These are phyloP conservation scores for Piromyces finnis DNA, from an alignment of 192 early-diverging fungal genomes.

Conservation along the genomic window DNA sequence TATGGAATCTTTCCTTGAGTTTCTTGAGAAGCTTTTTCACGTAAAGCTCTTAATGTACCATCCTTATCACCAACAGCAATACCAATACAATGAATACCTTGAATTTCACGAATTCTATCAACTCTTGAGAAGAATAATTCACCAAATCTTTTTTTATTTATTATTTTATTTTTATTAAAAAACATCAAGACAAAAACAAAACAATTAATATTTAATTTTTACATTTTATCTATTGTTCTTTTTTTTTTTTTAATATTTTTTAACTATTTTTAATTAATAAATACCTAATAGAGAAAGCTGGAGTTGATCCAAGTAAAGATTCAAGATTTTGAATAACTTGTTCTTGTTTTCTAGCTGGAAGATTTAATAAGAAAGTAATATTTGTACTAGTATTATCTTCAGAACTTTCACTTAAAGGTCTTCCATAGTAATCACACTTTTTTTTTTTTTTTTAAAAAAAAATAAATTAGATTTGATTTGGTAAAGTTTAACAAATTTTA, in stretches of 20 bases:
- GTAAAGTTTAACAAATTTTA: no score
- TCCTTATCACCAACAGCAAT: background rate
- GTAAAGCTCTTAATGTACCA: background rate
- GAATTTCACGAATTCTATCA: background rate
- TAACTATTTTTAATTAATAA: background rate
- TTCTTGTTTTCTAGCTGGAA: background rate
- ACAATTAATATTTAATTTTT: no score
- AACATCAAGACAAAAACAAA: no score
- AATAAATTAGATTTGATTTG: no score
- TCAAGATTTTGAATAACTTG: background rate
- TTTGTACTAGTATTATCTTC: background rate
- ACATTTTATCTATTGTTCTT: no score
- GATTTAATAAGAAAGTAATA: background rate
- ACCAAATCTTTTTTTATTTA: background rate
- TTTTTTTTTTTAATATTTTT: no score
- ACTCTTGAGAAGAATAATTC: background rate
- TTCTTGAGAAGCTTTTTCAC: background rate
- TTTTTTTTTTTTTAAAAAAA: background rate
- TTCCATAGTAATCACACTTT: background rate
- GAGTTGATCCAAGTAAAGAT: background rate
- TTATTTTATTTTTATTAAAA: background rate
- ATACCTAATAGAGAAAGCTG: background rate
- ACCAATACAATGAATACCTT: background rate
- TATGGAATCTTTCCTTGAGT: background rate
- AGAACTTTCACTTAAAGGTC: background rate